A percentile compares a stretch with the other conserved stretches of the same genome.
phyloP scores from a whole-genome alignment of 768 basidiomycete genomes.

The Fomitopsis serialis region DNA sequence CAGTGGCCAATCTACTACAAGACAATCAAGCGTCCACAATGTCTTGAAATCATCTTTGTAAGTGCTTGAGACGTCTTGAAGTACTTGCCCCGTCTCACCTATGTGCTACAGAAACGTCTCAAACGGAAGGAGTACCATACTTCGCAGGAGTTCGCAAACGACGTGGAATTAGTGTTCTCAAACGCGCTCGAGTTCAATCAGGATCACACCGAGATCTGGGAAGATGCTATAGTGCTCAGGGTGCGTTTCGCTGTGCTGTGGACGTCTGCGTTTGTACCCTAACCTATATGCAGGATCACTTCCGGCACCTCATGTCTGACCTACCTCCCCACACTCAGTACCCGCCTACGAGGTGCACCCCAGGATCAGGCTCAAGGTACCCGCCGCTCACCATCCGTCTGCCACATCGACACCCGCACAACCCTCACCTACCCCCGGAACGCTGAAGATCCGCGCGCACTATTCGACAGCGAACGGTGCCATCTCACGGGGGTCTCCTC shows the following conservation, averaged over 20 bases:
- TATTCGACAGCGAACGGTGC: conserved; percentile 1
- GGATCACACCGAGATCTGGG: conserved; percentile 80
- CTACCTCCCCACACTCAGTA: conserved; percentile 64
- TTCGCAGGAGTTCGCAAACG: conserved; percentile 68
- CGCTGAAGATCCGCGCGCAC: conserved; percentile 1
- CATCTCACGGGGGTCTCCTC: background rate
- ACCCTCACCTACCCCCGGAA: conserved; percentile 1
- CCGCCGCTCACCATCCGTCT: conserved; percentile 22
- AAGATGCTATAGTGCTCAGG: conserved; percentile 63
- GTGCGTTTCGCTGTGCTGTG: conserved; percentile 33
- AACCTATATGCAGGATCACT: conserved; percentile 49
- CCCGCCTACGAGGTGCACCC: conserved; percentile 54
- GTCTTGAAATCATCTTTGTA: conserved; percentile 73
- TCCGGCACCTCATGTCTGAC: conserved; percentile 73
- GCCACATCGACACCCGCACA: conserved; percentile 7
- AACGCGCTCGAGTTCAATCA: conserved; percentile 89
- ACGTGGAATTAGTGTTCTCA: conserved; percentile 85
- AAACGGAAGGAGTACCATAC: conserved; percentile 74
- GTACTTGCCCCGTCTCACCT: background rate
- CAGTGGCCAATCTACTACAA: conserved; percentile 78
- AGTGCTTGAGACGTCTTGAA: conserved; percentile 21
- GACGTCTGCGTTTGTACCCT: conserved; percentile 5
- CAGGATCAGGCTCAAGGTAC: conserved; percentile 73
- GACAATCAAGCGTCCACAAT: conserved; percentile 72
- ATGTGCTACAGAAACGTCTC: conserved; percentile 58